These are phyloP conservation scores for Verbena officinalis DNA, from an alignment of 257 asterid species.

Conservation along the genomic window DNA sequence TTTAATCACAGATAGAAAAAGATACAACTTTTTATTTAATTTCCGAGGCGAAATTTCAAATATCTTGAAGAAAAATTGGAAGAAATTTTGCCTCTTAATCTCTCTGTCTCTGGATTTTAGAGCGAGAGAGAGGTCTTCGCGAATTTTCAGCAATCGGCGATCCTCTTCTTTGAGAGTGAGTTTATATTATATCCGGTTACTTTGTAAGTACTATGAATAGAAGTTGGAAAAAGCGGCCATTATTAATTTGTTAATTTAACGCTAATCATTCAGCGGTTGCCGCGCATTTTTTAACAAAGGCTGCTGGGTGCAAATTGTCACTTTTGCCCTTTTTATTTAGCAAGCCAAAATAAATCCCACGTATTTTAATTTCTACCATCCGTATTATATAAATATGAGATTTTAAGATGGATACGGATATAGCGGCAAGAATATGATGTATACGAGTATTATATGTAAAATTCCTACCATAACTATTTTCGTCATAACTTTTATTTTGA, in stretches of 20 bases:
- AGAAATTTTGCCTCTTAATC: neutral
- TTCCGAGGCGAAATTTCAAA: neutral
- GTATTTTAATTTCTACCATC: neutral
- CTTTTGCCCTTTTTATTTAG: neutral
- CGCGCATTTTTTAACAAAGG: neutral
- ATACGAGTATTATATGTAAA: too few species aligned
- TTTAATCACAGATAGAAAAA: neutral
- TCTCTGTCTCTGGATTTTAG: neutral
- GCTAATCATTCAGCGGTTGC: neutral
- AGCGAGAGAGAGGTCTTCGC: conserved; percentile 25
- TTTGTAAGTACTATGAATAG: neutral
- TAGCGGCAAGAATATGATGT: too few species aligned
- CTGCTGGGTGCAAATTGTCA: neutral
- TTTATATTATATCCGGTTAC: neutral
- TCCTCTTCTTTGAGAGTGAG: neutral
- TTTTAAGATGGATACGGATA: too few species aligned
- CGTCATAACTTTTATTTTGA: too few species aligned
- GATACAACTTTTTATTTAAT: neutral
- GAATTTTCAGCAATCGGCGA: conserved; percentile 18
- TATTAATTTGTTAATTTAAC: neutral
- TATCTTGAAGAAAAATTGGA: neutral
- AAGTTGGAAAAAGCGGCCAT: neutral
- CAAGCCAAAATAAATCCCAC: neutral
- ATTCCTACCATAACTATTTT: too few species aligned
- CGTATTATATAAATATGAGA: too few species aligned